Percentiles rank a stretch among this genome's conserved stretches.
Conservation (phyloP, 768 basidiomycete genomes). For the Tulasnella sp. region DNA sequence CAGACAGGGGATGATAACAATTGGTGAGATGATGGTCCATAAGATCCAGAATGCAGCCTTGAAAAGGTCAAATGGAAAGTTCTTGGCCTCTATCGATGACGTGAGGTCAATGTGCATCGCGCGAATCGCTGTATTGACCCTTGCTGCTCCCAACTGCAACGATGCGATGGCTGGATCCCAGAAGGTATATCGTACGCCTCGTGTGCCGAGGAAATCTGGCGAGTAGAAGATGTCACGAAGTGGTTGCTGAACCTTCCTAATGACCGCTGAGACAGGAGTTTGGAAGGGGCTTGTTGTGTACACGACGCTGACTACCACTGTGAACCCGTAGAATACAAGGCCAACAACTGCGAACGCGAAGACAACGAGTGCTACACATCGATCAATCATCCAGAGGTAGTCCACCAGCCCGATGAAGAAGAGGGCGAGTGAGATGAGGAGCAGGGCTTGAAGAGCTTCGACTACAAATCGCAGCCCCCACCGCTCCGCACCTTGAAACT, state of each 20-base stretch:
- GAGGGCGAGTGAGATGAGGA: background rate
- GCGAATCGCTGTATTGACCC: too few relatives aligned
- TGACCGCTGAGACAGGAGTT: background rate
- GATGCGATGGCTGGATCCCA: too few relatives aligned
- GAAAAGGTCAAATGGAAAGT: too few relatives aligned
- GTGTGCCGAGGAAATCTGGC: too few relatives aligned
- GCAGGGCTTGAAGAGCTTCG: background rate
- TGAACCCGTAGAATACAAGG: background rate
- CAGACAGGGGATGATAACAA: too few relatives aligned
- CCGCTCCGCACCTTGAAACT: background rate
- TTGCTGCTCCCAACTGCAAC: too few relatives aligned
- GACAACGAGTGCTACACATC: background rate
- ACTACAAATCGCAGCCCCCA: background rate
- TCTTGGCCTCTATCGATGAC: too few relatives aligned
- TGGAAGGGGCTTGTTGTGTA: background rate
- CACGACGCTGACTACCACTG: background rate
- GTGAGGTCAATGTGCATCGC: too few relatives aligned
- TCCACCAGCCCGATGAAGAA: background rate
- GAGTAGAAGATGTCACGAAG: too few relatives aligned
- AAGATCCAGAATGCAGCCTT: too few relatives aligned
- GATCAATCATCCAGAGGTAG: background rate
- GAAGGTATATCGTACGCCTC: too few relatives aligned
- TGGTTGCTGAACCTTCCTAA: background rate
- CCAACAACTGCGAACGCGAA: background rate
- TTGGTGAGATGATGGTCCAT: too few relatives aligned